Base-by-base conservation (phyloP, 2,329 filamentous ascomycete species). In the Chaetothyriales sp. region DNA sequence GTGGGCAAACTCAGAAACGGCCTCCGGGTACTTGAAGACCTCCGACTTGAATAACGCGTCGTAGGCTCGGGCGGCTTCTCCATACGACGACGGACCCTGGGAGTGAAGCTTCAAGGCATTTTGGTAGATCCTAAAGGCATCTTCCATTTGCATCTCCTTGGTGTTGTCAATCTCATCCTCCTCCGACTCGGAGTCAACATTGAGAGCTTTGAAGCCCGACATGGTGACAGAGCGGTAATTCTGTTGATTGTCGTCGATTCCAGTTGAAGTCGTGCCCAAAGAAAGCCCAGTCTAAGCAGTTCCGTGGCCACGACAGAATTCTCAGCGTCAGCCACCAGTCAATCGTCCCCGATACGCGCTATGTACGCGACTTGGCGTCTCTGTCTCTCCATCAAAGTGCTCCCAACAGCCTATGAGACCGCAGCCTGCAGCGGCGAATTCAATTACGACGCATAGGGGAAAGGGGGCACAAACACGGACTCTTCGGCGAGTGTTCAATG, bases 141-240 rank as follows among this genome's bases (percentile, higher is more conserved):
- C 92, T 63, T 98, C 92, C 63, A 97, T 90, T 75, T 95, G 89
- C 49, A 98, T 82, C 68, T 97, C 90, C 66, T 90, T 92, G 33
- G 89, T 95, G 62, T 92, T 89, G 66, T 98, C 92, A 63, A 95
- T 74, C 69, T 95, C 89, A 9, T 25, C 22, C 62, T 94, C 87
- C 65, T 95, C 89, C 58, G 84, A 74, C 70, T 95, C 92, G 8
- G 87, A 85, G 69, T 95, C 89, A 69, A 97, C 80, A 66, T 98
- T 98, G 68, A 61, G 49, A 9, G 60, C 58, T 20, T 57, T 56
- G 51, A 60, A 61, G 19, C 52, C 57, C 18, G 58, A 60, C 59
- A 61, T 61, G 53, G 28, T 53, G 18, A n/a, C 43, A n/a, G 20
- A 5, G 10, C 6, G 33, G 9, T 15, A 15, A 40, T 40, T 40